Base-by-base conservation (phyloP, 495 filamentous ascomycete species). In the Cercophora samala region DNA sequence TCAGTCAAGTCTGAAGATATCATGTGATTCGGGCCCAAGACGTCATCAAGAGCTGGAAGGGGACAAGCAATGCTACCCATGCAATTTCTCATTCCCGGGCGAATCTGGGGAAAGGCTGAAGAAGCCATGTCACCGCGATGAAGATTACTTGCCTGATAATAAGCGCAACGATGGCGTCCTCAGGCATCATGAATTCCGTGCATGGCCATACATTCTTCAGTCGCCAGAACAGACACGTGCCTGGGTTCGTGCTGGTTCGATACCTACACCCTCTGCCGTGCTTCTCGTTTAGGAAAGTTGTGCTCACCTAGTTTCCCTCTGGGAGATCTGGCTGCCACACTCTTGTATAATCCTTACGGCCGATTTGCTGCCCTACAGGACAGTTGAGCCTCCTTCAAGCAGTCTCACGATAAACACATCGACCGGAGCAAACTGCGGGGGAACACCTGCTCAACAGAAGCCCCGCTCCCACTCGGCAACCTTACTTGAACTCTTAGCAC, bases 261-360 rank as follows among this genome's bases (percentile, higher is more conserved):
- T 11, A 46, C 13, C 6, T n/a, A n/a, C n/a, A n/a, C n/a, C 9
- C 37, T 46, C 13, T 46, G 37, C 37, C 37, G 37, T 46, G 37
- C 37, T 46, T 56, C 53, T 56, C n/a, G 4, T 56, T 56, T 56
- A 23, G 53, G 53, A 56, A 56, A 23, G 4, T 56, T 54, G 52
- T 8, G n/a, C 22, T 56, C 53, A 56, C 53, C 53, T 56, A 19
- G 4, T 56, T 56, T 56, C 53, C 53, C 22, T 56, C 53, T 56
- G 8, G 11, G 37, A 46, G 8, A 46, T 46, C 37, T 46, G 15
- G 37, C 3, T 46, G 37, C 13, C 37, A 46, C 37, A 11, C 37
- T 11, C 37, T 46, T 17, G 8, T 0, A 46, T 46, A 17, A 46
- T 46, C 37, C 37, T 46, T 46, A 46, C 37, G 37, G 13, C 11